Percentiles rank a stretch among this genome's conserved stretches.
These are phyloP conservation scores for Suillus subluteus DNA, from an alignment of 768 basidiomycete species.

Conservation along the genomic window DNA sequence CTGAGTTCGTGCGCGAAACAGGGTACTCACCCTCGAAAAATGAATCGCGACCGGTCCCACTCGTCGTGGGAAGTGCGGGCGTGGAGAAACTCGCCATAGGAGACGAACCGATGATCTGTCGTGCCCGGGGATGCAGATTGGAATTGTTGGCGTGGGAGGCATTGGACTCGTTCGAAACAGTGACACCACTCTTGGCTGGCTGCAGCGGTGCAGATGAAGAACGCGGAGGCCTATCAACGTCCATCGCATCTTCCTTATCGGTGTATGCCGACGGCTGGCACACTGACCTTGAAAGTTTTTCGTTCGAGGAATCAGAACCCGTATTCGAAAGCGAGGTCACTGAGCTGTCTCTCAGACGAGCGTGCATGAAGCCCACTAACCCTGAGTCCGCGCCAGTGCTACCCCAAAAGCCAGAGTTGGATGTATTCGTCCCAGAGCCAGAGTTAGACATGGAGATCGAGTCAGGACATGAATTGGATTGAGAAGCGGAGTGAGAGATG, in stretches of 20 bases:
- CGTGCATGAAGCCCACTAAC: conserved; percentile 22
- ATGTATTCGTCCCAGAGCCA: conserved; percentile 23
- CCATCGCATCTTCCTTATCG: conserved; percentile 25
- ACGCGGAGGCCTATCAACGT: conserved; percentile 28
- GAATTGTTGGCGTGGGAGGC: not conserved
- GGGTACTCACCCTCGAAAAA: conserved; percentile 15
- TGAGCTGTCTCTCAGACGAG: conserved; percentile 28
- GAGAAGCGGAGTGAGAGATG: conserved; percentile 17
- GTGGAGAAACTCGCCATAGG: conserved; percentile 25
- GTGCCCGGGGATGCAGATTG: conserved; percentile 4
- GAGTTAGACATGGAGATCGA: conserved; percentile 29
- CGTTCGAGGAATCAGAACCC: conserved; percentile 23
- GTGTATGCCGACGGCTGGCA: conserved; percentile 15
- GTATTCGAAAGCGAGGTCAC: conserved; percentile 32
- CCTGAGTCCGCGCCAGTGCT: conserved; percentile 11
- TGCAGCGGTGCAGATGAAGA: conserved; percentile 25
- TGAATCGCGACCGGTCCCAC: not conserved
- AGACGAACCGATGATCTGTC: conserved; percentile 18
- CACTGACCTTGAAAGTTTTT: conserved; percentile 12
- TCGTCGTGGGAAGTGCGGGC: conserved; percentile 17
- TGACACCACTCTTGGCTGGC: not conserved
- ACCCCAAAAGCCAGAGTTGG: conserved; percentile 28
- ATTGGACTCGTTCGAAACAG: not conserved
- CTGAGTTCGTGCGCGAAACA: conserved; percentile 19
- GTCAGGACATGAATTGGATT: conserved; percentile 21